Percentiles rank a stretch among this genome's conserved stretches.
Evolutionary conservation across 2,329 filamentous ascomycete species (phyloP).

Genomic region (Paraphoma chrysanthemicola): DNA sequence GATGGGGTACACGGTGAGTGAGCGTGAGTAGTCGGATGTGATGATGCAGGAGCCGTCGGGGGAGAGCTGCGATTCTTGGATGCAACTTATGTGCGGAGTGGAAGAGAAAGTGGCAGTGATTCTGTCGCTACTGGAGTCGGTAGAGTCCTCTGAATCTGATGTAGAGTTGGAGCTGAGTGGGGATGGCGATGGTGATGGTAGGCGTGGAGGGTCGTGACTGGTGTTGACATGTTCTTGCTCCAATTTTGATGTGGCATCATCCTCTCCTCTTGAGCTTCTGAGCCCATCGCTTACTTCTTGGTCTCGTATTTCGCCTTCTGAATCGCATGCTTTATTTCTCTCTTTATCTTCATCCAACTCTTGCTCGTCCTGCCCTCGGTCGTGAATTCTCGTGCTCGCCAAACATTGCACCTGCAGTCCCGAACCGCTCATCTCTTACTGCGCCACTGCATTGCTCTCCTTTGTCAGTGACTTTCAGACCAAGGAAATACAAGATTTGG

Average conservation of each 20-base stretch:
- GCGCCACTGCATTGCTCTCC: not conserved
- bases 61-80: slow-evolving; percentile 40
- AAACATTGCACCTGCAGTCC: slow-evolving; percentile 26
- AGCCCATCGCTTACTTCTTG: not conserved
- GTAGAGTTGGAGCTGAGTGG: not conserved
- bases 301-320: not conserved
- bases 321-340: not conserved
- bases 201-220: too few relatives aligned
- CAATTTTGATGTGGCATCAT: not conserved
- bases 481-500: not conserved
- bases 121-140: not conserved
- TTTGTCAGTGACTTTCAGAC: not conserved
- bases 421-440: slow-evolving; percentile 17
- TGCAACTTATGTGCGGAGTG: slow-evolving; percentile 25
- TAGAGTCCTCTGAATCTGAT: not conserved
- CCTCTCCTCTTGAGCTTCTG: too few relatives aligned
- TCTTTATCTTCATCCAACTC: not conserved
- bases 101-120: not conserved
- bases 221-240: not conserved
- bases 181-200: slow-evolving; percentile 3
- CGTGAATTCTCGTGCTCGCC: slow-evolving; percentile 24
- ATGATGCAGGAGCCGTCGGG: slow-evolving; percentile 65
- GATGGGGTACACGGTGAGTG: slow-evolving; percentile 58
- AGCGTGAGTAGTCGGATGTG: slow-evolving; percentile 60
- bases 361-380: slow-evolving; percentile 3